Conservation (phyloP, 2,329 filamentous ascomycete genomes). For the Calonectria hawksworthii region DNA sequence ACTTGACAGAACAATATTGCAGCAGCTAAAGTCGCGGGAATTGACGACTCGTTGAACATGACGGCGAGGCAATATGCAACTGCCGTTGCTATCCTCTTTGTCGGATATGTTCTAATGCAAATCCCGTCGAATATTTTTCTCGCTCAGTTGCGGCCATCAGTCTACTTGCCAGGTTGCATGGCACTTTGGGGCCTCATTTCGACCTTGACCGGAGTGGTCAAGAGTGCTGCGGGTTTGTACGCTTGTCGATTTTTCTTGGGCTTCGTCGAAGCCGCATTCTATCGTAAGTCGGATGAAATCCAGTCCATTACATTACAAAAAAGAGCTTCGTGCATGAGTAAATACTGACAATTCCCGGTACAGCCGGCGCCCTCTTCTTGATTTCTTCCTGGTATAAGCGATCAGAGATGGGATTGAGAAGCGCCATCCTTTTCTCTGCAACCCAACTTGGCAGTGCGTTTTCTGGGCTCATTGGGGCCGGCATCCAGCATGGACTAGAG, state of each 20-base stretch:
- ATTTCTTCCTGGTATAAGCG: constrained; percentile 32
- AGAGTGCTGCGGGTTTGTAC: background rate
- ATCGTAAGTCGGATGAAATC: background rate
- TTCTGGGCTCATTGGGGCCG: constrained; percentile 25
- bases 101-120: background rate
- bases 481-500: constrained; percentile 23
- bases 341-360: background rate
- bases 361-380: constrained; percentile 29
- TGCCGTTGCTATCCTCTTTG: background rate
- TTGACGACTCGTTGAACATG: constrained; percentile 15
- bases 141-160: background rate
- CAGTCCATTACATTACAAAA: background rate
- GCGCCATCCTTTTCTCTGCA: constrained; percentile 26
- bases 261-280: background rate
- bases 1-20: constrained; percentile 27
- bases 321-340: no score
- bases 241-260: background rate
- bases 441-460: constrained; percentile 28
- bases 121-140: background rate
- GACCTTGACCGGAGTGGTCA: background rate
- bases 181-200: background rate
- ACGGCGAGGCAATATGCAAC: constrained; percentile 20
- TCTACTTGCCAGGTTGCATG: background rate
- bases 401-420: constrained; percentile 28
- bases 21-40: constrained; percentile 24